Conservation (phyloP, 345 rosid species). For the Populus alba region DNA sequence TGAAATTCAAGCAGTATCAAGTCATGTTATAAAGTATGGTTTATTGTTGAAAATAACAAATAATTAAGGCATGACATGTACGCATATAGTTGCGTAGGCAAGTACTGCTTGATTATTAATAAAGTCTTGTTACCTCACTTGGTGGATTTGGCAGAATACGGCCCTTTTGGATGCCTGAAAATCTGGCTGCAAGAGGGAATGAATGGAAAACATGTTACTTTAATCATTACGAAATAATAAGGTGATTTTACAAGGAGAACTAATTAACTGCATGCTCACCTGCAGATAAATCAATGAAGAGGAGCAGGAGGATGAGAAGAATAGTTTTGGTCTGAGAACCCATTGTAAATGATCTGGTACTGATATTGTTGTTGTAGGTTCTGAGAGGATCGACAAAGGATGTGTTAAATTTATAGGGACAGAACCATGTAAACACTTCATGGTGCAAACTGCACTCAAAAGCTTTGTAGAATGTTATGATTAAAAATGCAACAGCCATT, state of each 20-base stretch:
- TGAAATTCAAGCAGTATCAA: background rate
- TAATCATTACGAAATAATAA: background rate
- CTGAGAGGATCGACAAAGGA: background rate
- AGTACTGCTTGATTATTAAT: background rate
- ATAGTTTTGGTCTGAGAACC: conserved; percentile 19
- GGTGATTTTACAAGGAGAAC: background rate
- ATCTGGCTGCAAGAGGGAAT: conserved; percentile 13
- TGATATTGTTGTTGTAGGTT: background rate
- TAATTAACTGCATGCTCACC: conserved; percentile 19
- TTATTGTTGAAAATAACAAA: background rate
- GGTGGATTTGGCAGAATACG: conserved; percentile 2
- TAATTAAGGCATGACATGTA: background rate
- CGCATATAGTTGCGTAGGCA: background rate
- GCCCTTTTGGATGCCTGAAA: conserved; percentile 1
- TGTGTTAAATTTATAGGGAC: conserved; percentile 32
- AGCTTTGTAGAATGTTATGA: conserved; percentile 23
- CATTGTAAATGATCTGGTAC: conserved; percentile 11
- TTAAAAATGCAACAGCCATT: conserved; percentile 22
- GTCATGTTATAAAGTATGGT: background rate
- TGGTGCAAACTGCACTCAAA: conserved; percentile 30
- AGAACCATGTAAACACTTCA: conserved; percentile 4
- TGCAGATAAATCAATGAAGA: conserved; percentile 9
- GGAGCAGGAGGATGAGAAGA: conserved; percentile 17
- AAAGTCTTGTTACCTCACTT: conserved; percentile 20
- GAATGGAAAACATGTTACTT: background rate